Evolutionary conservation across 2,329 filamentous ascomycete genomes (phyloP), one percentile per base, ranked within the genome.

Genomic region (Cadophora malorum): DNA sequence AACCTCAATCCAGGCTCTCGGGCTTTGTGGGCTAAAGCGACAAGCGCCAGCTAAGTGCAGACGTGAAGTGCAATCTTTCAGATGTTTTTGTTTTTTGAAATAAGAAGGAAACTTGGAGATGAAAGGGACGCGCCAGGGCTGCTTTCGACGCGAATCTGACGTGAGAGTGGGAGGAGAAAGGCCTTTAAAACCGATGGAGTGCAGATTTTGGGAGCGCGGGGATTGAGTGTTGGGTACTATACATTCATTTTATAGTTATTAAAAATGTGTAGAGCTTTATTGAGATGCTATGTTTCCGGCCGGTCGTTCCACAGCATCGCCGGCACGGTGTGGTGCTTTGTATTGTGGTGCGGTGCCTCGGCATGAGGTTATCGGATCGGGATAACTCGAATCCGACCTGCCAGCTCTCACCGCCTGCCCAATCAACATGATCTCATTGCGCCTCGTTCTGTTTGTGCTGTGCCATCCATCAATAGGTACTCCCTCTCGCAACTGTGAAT

Each of bases 361-460:
- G 55, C 55, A 33, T 41, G 23, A n/a, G 31, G 4, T 59, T n/a
- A n/a, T 35, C 59, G 59, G 38, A n/a, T 10, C 59, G 38, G 59
- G 12, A 49, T n/a, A 62, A 31, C 31, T 49, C 3, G n/a, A 14
- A 33, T 23, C 33, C 50, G 58, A 55, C 1, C 23, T 55, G 50
- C 50, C 50, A 3, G 3, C 2, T 14, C 9, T 55, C 50, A 55
- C 50, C 50, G 50, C 50, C 50, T n/a, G 9, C 28, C 31, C 45
- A 21, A 3, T 21, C 45, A 49, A 9, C 35, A 38, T 49, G 45
- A 61, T 33, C 58, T 21, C 31, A 64, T 59, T 63, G 56, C 65
- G 61, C 67, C 62, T 67, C 68, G 7, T 55, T 55, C 23, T 16
- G 50, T 49, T 55, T 28, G 50, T 55, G 23, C 23, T 31, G 14